Evolutionary conservation across 2,329 filamentous ascomycete species (phyloP).

Genomic region (Colletotrichum melonis): DNA sequence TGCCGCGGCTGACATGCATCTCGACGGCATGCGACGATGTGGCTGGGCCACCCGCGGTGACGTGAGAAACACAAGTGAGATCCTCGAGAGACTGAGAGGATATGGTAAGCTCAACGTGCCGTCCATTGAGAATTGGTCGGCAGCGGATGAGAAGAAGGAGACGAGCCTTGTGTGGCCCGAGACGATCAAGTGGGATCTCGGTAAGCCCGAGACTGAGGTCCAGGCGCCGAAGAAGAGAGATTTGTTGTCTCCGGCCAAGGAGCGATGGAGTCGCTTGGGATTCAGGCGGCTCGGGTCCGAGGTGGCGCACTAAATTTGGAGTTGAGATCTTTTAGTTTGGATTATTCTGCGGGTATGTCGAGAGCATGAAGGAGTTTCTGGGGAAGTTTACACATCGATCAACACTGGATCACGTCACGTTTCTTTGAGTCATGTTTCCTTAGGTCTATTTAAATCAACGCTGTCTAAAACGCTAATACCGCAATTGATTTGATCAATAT

Average conservation of each 20-base stretch:
- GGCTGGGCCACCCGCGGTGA: constrained; percentile 37
- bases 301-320: not conserved
- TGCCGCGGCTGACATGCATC: constrained; percentile 36
- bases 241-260: constrained; percentile 37
- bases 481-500: not conserved
- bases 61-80: constrained; percentile 16
- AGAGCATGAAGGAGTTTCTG: not conserved
- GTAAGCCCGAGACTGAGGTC: constrained; percentile 17
- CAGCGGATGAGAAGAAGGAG: constrained; percentile 37
- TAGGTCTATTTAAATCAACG: not conserved
- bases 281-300: not conserved
- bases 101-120: constrained; percentile 37
- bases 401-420: not conserved
- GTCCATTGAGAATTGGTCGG: constrained; percentile 36
- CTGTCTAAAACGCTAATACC: not conserved
- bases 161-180: constrained; percentile 32
- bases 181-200: constrained; percentile 36
- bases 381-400: not conserved
- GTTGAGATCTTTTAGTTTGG: not conserved
- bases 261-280: constrained; percentile 37
- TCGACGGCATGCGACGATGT: constrained; percentile 40
- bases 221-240: constrained; percentile 34
- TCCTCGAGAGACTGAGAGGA: constrained; percentile 32
- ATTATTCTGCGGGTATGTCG: not conserved
- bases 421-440: not conserved